A percentile compares a stretch with the other conserved stretches of the same genome.
These are phyloP conservation scores for Brachypodium distachyon DNA, from an alignment of 202 grass and related monocot genomes.

Conservation along the genomic window DNA sequence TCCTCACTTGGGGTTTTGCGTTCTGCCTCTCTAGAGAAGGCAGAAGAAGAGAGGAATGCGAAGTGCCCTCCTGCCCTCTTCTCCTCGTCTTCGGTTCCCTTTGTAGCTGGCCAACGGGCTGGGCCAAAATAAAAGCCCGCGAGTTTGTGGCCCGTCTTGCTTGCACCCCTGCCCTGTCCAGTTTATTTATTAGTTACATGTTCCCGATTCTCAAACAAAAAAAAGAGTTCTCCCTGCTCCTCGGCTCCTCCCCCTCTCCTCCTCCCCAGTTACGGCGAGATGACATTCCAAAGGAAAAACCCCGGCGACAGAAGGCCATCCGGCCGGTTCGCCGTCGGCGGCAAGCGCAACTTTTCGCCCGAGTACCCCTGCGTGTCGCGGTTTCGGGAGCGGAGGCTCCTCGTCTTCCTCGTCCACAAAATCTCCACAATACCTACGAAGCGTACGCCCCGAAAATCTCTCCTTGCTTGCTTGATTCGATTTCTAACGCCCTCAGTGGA, in stretches of 20 bases:
- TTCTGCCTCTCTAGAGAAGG: too few species aligned
- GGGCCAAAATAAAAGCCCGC: too few species aligned
- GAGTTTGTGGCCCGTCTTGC: too few species aligned
- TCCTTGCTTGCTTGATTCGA: neutral
- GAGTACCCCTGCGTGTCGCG: neutral
- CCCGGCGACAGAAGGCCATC: neutral
- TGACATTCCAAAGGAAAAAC: neutral
- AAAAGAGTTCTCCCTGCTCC: neutral
- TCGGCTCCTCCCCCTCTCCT: neutral
- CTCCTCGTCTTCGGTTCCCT: too few species aligned
- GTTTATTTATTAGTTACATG: too few species aligned
- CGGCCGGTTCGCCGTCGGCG: neutral
- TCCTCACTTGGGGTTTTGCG: too few species aligned
- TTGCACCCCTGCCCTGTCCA: too few species aligned
- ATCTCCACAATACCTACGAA: neutral
- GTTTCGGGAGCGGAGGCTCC: neutral
- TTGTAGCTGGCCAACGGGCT: too few species aligned
- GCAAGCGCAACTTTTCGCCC: neutral
- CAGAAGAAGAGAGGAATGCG: too few species aligned
- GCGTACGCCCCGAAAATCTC: neutral
- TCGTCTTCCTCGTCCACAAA: neutral
- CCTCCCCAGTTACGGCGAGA: neutral
- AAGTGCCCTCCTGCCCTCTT: too few species aligned
- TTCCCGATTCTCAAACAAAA: too few species aligned
- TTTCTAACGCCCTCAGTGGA: neutral